Percentiles rank a stretch among this genome's conserved stretches.
Evolutionary conservation across 495 filamentous ascomycete species (phyloP).

Genomic region (Talaromyces liani): DNA sequence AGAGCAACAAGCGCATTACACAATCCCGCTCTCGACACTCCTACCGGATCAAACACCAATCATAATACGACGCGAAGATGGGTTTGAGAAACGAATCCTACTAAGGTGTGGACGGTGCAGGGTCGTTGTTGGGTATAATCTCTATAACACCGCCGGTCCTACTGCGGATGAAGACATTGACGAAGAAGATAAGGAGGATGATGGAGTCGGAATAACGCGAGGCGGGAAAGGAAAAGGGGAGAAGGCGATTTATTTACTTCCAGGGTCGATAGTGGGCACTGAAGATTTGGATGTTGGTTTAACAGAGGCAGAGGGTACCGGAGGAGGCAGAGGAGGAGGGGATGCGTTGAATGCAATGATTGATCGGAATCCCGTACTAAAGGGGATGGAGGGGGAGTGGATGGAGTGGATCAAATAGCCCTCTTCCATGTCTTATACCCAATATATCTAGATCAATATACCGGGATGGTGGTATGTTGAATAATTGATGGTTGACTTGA

Average conservation of each 20-base stretch:
- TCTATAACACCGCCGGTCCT: background rate
- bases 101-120: slow-evolving; percentile 57
- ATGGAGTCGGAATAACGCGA: slow-evolving; percentile 12
- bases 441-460: background rate
- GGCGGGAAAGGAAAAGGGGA: slow-evolving; percentile 14
- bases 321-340: background rate
- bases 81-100: slow-evolving; percentile 63
- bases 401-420: slow-evolving; percentile 16
- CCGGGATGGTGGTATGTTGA: background rate
- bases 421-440: background rate
- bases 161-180: slow-evolving; percentile 12
- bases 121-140: slow-evolving; percentile 53
- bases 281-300: slow-evolving; percentile 25
- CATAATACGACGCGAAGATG: slow-evolving; percentile 55
- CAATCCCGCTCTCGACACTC: slow-evolving; percentile 42
- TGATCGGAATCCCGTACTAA: slow-evolving; percentile 14
- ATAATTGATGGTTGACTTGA: background rate
- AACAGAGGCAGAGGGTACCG: no score
- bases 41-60: slow-evolving; percentile 40
- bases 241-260: slow-evolving; percentile 54
- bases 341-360: slow-evolving; percentile 11
- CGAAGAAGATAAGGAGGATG: slow-evolving; percentile 16
- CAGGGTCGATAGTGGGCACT: slow-evolving; percentile 46
- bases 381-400: slow-evolving; percentile 21
- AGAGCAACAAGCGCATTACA: slow-evolving; percentile 33